These are phyloP conservation scores for Termitomyces eurrhizus DNA, from an alignment of 768 basidiomycete species.

Conservation along the genomic window DNA sequence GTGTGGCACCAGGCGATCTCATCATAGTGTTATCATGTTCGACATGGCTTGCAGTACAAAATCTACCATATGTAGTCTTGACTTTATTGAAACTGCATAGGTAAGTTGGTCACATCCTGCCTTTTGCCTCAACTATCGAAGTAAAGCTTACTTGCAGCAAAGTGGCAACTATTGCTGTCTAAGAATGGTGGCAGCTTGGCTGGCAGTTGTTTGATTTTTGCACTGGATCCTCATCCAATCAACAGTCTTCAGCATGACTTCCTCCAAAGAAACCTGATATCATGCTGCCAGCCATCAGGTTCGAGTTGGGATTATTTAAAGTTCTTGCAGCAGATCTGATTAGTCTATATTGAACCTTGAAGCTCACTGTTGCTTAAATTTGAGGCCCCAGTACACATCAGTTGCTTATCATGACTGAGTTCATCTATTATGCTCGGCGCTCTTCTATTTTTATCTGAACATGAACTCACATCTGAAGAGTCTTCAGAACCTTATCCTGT, in stretches of 20 bases:
- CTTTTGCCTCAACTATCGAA: neutral
- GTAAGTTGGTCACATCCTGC: slow-evolving; percentile 22
- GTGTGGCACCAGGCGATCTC: no score
- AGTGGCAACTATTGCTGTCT: slow-evolving; percentile 55
- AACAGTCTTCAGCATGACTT: slow-evolving; percentile 10
- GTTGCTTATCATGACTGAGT: slow-evolving; percentile 56
- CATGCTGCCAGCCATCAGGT: slow-evolving; percentile 29
- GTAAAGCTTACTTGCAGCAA: slow-evolving; percentile 38
- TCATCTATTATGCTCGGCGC: slow-evolving; percentile 45
- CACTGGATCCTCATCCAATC: neutral
- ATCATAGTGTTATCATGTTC: slow-evolving; percentile 39
- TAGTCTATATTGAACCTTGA: slow-evolving; percentile 17
- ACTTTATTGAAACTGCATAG: slow-evolving; percentile 12
- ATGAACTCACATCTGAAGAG: slow-evolving; percentile 6
- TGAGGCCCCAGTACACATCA: slow-evolving; percentile 47
- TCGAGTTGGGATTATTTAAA: slow-evolving; percentile 28
- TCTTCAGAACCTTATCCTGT: slow-evolving; percentile 4
- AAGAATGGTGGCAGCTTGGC: slow-evolving; percentile 56
- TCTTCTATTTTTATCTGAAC: slow-evolving; percentile 33
- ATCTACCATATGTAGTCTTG: slow-evolving; percentile 14
- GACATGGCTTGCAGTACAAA: slow-evolving; percentile 57
- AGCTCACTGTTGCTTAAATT: neutral
- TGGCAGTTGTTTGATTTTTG: slow-evolving; percentile 18
- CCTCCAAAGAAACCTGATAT: slow-evolving; percentile 18
- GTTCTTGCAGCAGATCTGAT: slow-evolving; percentile 52